phyloP scores from a whole-genome alignment of 345 rosid species.

The Populus nigra region DNA sequence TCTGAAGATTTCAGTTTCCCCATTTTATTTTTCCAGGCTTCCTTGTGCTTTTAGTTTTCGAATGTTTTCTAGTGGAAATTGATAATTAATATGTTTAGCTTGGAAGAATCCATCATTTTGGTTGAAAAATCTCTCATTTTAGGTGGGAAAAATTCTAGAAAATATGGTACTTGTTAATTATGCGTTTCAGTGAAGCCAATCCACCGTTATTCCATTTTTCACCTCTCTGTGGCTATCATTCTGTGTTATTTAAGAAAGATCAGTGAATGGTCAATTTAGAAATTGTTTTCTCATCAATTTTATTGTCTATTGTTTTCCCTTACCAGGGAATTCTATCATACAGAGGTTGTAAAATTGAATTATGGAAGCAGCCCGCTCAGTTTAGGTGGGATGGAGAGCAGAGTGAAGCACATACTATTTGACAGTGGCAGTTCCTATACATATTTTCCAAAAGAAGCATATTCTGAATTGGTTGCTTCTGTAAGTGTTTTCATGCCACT shows the following conservation, averaged over 20 bases:
- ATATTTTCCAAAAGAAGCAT: conserved; percentile 70
- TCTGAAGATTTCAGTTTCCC: conserved; percentile 8
- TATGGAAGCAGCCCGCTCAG: conserved; percentile 59
- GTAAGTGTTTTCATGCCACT: conserved; percentile 43
- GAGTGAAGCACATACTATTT: conserved; percentile 48
- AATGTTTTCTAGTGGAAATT: neutral
- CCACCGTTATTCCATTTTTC: neutral
- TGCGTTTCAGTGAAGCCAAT: neutral
- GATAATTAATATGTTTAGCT: neutral
- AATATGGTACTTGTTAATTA: neutral
- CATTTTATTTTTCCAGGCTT: neutral
- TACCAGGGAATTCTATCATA: conserved; percentile 57
- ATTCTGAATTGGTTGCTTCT: conserved; percentile 57
- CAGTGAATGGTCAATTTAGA: too few relatives aligned
- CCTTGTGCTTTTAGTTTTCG: too few relatives aligned
- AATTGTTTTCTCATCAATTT: conserved; percentile 2
- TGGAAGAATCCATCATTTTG: neutral
- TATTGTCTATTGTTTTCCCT: conserved; percentile 1
- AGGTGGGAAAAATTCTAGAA: neutral
- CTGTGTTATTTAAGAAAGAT: neutral
- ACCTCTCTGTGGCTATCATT: neutral
- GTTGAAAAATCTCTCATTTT: neutral
- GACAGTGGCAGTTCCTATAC: conserved; percentile 95
- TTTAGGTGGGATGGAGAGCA: conserved; percentile 42
- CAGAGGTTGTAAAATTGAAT: conserved; percentile 52